A percentile compares a stretch with the other conserved stretches of the same genome.
Evolutionary conservation across 805 yeast species (phyloP).

Genomic region (Yamadazyma takamatsuzukensis): DNA sequence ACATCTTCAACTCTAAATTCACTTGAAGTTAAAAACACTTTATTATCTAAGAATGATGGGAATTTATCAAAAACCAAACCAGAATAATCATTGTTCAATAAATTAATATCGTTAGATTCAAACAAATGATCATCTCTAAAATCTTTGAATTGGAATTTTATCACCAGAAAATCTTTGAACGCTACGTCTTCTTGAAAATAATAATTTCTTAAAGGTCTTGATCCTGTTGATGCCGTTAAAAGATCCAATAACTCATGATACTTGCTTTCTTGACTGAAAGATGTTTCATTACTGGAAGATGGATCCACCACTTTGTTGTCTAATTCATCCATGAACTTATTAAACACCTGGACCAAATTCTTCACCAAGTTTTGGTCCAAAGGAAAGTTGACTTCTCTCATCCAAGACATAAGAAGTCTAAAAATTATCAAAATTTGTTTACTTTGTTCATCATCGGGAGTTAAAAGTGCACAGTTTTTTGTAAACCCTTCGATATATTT

Average conservation of each 20-base stretch:
- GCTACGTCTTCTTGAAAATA: conserved; percentile 64
- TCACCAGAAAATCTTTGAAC: conserved; percentile 55
- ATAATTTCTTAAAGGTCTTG: conserved; percentile 47
- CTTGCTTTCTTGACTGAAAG: conserved; percentile 6
- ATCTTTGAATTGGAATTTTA: conserved; percentile 54
- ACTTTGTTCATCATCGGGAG: too few species aligned
- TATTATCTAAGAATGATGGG: conserved; percentile 13
- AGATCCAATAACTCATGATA: conserved; percentile 6
- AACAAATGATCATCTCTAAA: conserved; percentile 55
- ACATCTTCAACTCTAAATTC: conserved; percentile 1
- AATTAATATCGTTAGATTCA: conserved; percentile 17
- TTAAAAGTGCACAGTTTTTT: too few species aligned
- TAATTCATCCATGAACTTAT: conserved; percentile 9
- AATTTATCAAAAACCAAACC: conserved; percentile 7
- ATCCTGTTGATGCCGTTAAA: conserved; percentile 12
- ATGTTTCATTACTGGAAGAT: background rate
- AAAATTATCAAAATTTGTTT: conserved; percentile 21
- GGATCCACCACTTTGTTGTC: conserved; percentile 1
- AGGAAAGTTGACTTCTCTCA: conserved; percentile 43
- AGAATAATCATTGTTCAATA: conserved; percentile 20
- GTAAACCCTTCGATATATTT: too few species aligned
- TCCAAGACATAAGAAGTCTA: conserved; percentile 56
- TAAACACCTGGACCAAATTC: conserved; percentile 13
- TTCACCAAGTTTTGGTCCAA: conserved; percentile 12
- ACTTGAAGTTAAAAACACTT: conserved; percentile 1